Base-by-base conservation (phyloP, 108 stramenopile genomes). In the Schizochytrium sp. region DNA sequence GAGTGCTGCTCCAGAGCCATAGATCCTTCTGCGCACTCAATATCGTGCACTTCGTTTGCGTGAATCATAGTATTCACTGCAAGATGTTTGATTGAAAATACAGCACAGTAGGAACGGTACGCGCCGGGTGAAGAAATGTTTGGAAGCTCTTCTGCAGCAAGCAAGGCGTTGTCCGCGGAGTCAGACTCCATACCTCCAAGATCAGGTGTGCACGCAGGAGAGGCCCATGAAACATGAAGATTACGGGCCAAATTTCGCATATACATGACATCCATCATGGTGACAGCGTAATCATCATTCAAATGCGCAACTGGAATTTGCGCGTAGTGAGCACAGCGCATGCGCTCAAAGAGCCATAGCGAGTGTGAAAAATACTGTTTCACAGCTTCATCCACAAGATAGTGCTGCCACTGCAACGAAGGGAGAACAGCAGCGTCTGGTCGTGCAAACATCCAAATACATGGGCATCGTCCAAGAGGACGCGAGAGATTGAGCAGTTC, bases 201-300 rank as follows among this genome's bases (percentile, higher is more conserved):
- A 90, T 99, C 98, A n/a, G 99, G 98, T 7, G 87, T 61, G 45
- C 93, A 90, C 40, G 91, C 88, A 50, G 90, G 89, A 58, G 95
- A 97, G 19, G 97, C 98, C 99, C 99, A 99, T n/a, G 97, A 94
- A 15, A 98, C 61, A 57, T 97, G 95, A 69, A 96, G 91, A 89
- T 95, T 96, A 91, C 94, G 94, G 61, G 89, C 61, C 46, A 99
- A 89, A 46, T 92, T 90, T 44, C 99, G 94, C 42, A 92, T 92
- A 72, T 97, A 95, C 45, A 95, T 87, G 3, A 96, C 93, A 76
- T 99, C 98, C 88, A 94, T 97, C 88, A 97, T 91, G 4, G 93
- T 90, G 12, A 93, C 91, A 60, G 92, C 94, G 40, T 95, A 95
- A 88, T 98, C 97, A 7, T 91, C 90, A 7, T 94, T 95, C 40